Base-by-base conservation (phyloP, 2,329 filamentous ascomycete genomes). In the Fusarium sp. region DNA sequence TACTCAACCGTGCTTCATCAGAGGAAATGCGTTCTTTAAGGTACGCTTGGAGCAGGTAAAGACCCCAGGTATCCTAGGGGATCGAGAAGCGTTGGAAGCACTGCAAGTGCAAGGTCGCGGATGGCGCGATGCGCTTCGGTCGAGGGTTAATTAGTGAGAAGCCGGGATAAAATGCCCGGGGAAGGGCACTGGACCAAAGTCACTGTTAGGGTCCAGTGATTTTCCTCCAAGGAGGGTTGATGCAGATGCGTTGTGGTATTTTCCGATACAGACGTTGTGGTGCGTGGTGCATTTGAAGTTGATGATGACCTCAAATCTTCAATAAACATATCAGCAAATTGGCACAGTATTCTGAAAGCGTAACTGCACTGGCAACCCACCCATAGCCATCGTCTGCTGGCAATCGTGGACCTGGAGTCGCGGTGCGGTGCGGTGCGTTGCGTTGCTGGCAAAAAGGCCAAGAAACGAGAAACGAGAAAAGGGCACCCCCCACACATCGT, bases 341-440 rank as follows among this genome's bases (percentile, higher is more conserved):
- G 55, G 53, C 68, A 74, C 71, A 74, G 71, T 74, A 68, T 71
- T 68, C 58, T 33, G 37, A 46, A 4, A 26, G 24, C 22, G 32
- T 30, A 39, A 56, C 65, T 70, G 63, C 71, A 74, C 71, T 74
- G 71, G 71, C 71, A 74, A 71, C 71, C 71, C 70, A 73, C 68
- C 58, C 43, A 46, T 47, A n/a, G 22, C 22, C 44, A 43, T 64
- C 59, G 37, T 50, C 47, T 52, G 67, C 41, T 68, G 62, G 65
- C 55, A 68, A 70, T 54, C 66, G 65, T 58, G 62, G 55, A 68
- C 50, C 40, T 28, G 22, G 39, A 53, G 56, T 40, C 41, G 52
- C 24, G 6, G 24, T 24, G 52, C 24, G 6, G 24, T 24, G 52
- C 57, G 26, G 51, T 56, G 51, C 26, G 52, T 55, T 62, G 62